A percentile compares a stretch with the other conserved stretches of the same genome.
phyloP scores from a whole-genome alignment of 805 yeast genomes.

The Metschnikowia koreensis region DNA sequence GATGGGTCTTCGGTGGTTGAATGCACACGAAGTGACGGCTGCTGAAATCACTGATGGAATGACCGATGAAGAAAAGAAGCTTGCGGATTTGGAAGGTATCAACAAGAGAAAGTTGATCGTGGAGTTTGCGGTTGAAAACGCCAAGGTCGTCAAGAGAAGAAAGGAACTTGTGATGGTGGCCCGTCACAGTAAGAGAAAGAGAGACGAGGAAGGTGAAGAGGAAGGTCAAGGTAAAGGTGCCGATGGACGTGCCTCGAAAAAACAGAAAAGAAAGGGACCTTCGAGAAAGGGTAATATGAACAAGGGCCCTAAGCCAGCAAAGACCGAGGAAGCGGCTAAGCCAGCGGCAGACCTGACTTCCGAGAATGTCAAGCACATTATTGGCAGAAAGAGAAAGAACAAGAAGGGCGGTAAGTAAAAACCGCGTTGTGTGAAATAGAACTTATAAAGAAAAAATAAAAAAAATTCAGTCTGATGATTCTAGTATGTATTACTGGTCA shows the following conservation, averaged over 20 bases:
- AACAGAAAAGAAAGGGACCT: conserved; percentile 27
- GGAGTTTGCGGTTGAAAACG: conserved; percentile 95
- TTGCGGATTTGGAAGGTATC: conserved; percentile 51
- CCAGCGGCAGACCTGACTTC: conserved; percentile 37
- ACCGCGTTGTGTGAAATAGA: not conserved
- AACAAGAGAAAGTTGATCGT: conserved; percentile 77
- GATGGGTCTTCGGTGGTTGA: conserved; percentile 96
- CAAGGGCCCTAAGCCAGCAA: conserved; percentile 31
- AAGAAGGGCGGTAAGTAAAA: conserved; percentile 45
- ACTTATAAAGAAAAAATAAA: too few relatives aligned
- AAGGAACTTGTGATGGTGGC: conserved; percentile 58
- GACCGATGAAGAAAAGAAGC: conserved; percentile 61
- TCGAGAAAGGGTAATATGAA: conserved; percentile 45
- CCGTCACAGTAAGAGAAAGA: conserved; percentile 26
- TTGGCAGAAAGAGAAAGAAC: conserved; percentile 68
- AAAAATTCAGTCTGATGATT: too few relatives aligned
- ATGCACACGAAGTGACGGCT: conserved; percentile 79
- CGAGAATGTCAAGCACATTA: conserved; percentile 59
- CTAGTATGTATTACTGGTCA: not conserved
- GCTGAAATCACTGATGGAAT: conserved; percentile 73
- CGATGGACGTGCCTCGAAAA: conserved; percentile 9
- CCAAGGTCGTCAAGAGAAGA: conserved; percentile 89
- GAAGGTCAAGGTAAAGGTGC: conserved; percentile 9
- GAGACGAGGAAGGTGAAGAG: conserved; percentile 22
- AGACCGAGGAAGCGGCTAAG: conserved; percentile 19